Evolutionary conservation across 805 yeast species (phyloP), one percentile per base, ranked within the genome.

Genomic region (Saccharomycopsis lassenensis): DNA sequence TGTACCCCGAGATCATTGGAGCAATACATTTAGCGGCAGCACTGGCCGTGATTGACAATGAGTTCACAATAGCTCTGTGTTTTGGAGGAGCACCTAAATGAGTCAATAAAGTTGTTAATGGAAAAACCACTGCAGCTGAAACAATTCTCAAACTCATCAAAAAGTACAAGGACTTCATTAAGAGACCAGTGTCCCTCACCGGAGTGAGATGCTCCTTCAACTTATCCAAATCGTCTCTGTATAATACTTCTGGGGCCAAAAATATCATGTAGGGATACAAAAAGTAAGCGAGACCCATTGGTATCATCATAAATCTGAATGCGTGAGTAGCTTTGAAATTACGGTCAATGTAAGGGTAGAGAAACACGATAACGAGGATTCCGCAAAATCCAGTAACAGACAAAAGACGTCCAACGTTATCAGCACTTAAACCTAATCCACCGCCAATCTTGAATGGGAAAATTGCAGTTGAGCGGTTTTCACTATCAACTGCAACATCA

Each of bases 61-160:
- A 76, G 48, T 76, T 76, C 38, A 76, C 63, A 46, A 70, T 63
- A 1, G 78, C 79, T 33, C 78, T 59, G 44, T 73, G 67, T 42
- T 65, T 59, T 16, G 71, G 62, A 8, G 66, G 65, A 1, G 78
- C 63, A 5, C 71, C 65, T 33, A 74, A 59, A 51, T 72, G 79
- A 24, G 73, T 62, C 37, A 76, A 56, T 16, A 74, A 56, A 43
- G 70, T 51, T 18, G 72, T 55, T 40, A 67, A 71, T 5, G 83
- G 79, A 41, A 63, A 67, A 7, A 71, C 59, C 40, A 70, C 54
- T 1, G 78, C 58, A 8, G 57, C 55, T 5, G 65, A 61, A 5
- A 69, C 45, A 2, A 71, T 58, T 41, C 59, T 55, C 17, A 54
- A 29, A 26, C 56, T 50, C 3, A 62, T 50, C 22, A 59, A 39